Evolutionary conservation across 1,284 basidiomycete genomes (phyloP), one percentile per base, ranked within the genome.

Genomic region (Waitea zeae): DNA sequence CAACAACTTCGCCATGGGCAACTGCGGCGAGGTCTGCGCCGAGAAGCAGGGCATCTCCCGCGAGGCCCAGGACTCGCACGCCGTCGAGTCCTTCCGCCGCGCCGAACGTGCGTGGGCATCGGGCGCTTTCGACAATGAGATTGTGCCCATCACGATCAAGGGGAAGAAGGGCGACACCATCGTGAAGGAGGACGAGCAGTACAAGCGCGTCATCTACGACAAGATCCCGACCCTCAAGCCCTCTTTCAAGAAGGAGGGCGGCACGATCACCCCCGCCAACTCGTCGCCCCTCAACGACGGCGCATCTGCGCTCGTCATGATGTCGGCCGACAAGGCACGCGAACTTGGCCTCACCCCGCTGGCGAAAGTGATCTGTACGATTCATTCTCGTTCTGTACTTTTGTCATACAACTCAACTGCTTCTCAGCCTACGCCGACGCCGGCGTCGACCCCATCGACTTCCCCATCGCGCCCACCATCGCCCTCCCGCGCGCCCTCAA

Each of bases 231-330:
- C 75, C 19, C 69, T 98, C 36, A 75, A 74, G 42, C 79, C 87
- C 32, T 82, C 83, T 17, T 98, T 98, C 70, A 83, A 83, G 64
- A 82, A 83, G 62, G 69, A 80, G 43, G 77, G 73, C 41, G 93
- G 93, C 36, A 77, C 70, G 33, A 89, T 98, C 52, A 96, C 90
- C 13, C 81, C 93, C 37, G 93, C 90, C 40, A 98, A 98, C 62
- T 87, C 93, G 3, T 87, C 81, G n/a, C 86, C 79, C 36, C 62
- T 98, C 52, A 95, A 89, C 54, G 95, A 98, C 51, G 93, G 93
- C 51, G 95, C 92, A n/a, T 90, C 87, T 30, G 93, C 93, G 12
- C 66, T 97, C 44, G 78, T 98, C 36, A 65, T 98, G 41, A 93
- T 88, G 65, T 87, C 84, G 13, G 87, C 88, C 36, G 78, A 80